Base-by-base conservation (phyloP, 2,329 filamentous ascomycete species). In the Ampelomyces quisqualis region DNA sequence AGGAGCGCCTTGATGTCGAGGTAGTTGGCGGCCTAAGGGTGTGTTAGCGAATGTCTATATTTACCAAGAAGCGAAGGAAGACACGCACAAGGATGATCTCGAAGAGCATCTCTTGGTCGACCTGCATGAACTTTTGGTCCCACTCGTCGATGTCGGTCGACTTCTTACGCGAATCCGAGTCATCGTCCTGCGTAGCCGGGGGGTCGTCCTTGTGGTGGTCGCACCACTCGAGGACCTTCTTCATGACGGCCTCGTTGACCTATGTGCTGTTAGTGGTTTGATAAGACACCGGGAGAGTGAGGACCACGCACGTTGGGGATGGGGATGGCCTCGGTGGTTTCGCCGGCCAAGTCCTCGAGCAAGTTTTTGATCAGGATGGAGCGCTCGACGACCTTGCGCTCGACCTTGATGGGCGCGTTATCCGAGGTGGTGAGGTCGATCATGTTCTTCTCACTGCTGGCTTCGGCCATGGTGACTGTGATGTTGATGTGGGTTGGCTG, bases 41-140 rank as follows among this genome's bases (percentile, higher is more conserved):
- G 10, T 23, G 49, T 64, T 51, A 64, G 56, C 23, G 30, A 22
- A 14, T 24, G 28, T 32, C 9, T 7, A 21, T 21, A 5, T 13
- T 10, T 14, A 4, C n/a, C 7, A 14, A 14, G 18, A 14, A 2
- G 26, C 23, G 14, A 36, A 22, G 20, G 8, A 20, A 17, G 46
- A 20, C 22, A 55, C 85, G 44, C 79, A 93, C 89, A 18, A 98
- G 79, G 58, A 98, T 98, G 65, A 98, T 97, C 77, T 98, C 93
- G 57, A 98, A 98, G 2, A 98, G 81, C 93, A 98, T 97, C 74
- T 98, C 93, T 68, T 98, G 93, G 69, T 98, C 93, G 13, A 98
- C 93, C 73, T 97, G 91, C 93, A 98, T 97, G 72, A 97, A 98
- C 75, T 98, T 98, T 72, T 97, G 91, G 61, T 98, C 93, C 93